A percentile compares a stretch with the other conserved stretches of the same genome.
Conservation (phyloP, 257 asterid genomes). For the Solanum pimpinellifolium region DNA sequence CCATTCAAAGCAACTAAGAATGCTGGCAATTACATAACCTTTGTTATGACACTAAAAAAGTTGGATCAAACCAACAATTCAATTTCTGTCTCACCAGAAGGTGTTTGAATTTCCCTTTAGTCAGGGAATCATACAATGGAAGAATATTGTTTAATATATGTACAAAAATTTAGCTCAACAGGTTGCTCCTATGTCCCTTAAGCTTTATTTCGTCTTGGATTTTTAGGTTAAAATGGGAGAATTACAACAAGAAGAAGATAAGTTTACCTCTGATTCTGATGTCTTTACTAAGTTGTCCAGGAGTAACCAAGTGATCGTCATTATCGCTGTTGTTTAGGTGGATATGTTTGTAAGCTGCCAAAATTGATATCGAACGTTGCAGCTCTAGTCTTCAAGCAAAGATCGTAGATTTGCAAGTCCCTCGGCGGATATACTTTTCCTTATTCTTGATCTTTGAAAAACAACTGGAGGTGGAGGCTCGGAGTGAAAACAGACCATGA, state of each 20-base stretch:
- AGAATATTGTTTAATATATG: background rate
- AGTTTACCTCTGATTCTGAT: background rate
- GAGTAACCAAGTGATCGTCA: slow-evolving; percentile 10
- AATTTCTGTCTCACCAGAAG: background rate
- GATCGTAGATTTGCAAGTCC: slow-evolving; percentile 58
- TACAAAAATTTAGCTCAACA: background rate
- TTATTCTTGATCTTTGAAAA: slow-evolving; percentile 41
- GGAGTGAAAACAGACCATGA: slow-evolving; percentile 61
- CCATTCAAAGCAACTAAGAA: background rate
- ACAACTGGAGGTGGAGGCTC: slow-evolving; percentile 52
- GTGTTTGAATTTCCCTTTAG: background rate
- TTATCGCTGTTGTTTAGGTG: background rate
- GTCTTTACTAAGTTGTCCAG: slow-evolving; percentile 16
- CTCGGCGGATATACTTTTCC: slow-evolving; percentile 75
- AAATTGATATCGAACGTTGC: background rate
- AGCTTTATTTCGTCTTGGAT: slow-evolving; percentile 12
- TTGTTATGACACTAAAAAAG: background rate
- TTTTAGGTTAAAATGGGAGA: background rate
- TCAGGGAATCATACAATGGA: background rate
- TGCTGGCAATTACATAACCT: background rate
- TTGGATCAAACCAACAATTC: background rate
- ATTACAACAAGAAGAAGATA: background rate
- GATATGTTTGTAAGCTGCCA: background rate
- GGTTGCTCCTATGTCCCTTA: background rate
- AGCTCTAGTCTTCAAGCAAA: slow-evolving; percentile 45